phyloP scores from a whole-genome alignment of 2,329 filamentous ascomycete genomes.

The Westerdykella ornata region DNA sequence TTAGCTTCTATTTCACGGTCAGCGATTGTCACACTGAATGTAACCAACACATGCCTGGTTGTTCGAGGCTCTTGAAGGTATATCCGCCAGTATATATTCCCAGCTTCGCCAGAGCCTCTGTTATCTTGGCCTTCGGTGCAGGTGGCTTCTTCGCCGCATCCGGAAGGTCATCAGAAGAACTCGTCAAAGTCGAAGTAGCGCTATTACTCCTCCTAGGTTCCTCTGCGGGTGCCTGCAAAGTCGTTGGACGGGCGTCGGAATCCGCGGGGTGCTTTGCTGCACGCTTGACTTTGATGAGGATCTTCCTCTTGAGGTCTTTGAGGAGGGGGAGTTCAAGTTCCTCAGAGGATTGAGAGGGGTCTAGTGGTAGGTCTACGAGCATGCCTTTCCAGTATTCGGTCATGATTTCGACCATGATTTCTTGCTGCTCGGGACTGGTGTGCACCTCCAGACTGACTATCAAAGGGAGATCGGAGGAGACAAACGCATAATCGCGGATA shows the following conservation, averaged over 20 bases:
- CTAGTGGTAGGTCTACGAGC: slow-evolving; percentile 57
- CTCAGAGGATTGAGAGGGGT: slow-evolving; percentile 35
- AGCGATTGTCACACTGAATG: neutral
- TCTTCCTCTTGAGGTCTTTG: slow-evolving; percentile 69
- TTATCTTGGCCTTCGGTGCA: slow-evolving; percentile 55
- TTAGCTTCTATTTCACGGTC: slow-evolving; percentile 32
- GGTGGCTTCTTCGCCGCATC: slow-evolving; percentile 43
- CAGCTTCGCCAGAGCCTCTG: slow-evolving; percentile 63
- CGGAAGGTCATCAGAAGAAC: slow-evolving; percentile 38
- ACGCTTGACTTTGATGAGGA: slow-evolving; percentile 53
- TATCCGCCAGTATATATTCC: slow-evolving; percentile 84
- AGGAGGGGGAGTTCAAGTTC: slow-evolving; percentile 57
- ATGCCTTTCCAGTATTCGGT: slow-evolving; percentile 73
- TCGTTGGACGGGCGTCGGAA: slow-evolving; percentile 23
- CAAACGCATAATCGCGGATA: slow-evolving; percentile 72
- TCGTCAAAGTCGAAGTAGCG: slow-evolving; percentile 14
- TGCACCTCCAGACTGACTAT: slow-evolving; percentile 94
- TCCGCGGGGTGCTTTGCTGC: slow-evolving; percentile 32
- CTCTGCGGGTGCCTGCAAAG: slow-evolving; percentile 21
- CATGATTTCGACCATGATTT: slow-evolving; percentile 92
- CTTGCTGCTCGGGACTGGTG: slow-evolving; percentile 72
- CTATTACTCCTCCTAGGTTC: slow-evolving; percentile 20
- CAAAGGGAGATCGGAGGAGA: slow-evolving; percentile 65
- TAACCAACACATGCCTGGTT: slow-evolving; percentile 46
- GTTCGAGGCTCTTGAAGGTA: slow-evolving; percentile 66